These are phyloP conservation scores for Apiotrichum sp. DNA, from an alignment of 1,284 basidiomycete species.

Conservation along the genomic window DNA sequence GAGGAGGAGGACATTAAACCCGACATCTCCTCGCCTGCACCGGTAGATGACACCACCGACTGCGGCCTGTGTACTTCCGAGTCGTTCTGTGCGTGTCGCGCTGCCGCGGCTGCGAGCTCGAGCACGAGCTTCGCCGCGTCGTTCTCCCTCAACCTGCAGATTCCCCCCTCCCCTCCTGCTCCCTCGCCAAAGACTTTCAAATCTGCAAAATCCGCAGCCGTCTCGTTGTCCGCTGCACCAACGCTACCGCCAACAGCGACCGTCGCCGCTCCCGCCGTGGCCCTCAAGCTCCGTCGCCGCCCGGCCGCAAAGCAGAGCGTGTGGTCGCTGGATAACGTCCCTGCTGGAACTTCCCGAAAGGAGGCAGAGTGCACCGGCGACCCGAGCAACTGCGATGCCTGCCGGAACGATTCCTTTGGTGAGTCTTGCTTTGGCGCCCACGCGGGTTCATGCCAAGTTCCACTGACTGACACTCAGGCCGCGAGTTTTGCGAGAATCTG, in stretches of 20 bases:
- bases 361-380: constrained; percentile 46
- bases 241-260: not conserved
- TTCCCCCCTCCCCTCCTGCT: not conserved
- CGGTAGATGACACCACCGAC: constrained; percentile 10
- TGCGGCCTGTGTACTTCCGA: constrained; percentile 39
- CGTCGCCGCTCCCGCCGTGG: constrained; percentile 11
- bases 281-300: constrained; percentile 14
- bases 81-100: constrained; percentile 41
- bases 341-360: constrained; percentile 9
- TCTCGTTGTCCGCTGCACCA: too few relatives aligned
- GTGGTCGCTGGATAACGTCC: constrained; percentile 29
- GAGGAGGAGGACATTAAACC: constrained; percentile 29
- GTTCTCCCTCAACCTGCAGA: not conserved
- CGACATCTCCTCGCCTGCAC: constrained; percentile 17
- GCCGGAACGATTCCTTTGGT: constrained; percentile 45
- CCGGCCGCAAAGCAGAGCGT: constrained; percentile 18
- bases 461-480: not conserved
- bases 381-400: constrained; percentile 46
- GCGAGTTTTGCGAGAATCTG: constrained; percentile 74
- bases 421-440: constrained; percentile 7
- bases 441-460: not conserved
- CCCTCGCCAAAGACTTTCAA: not conserved
- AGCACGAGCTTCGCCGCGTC: not conserved
- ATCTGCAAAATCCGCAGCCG: not conserved
- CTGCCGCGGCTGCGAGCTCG: constrained; percentile 10